phyloP scores from a whole-genome alignment of 306 rosid genomes.

The Castanea mollissima region DNA sequence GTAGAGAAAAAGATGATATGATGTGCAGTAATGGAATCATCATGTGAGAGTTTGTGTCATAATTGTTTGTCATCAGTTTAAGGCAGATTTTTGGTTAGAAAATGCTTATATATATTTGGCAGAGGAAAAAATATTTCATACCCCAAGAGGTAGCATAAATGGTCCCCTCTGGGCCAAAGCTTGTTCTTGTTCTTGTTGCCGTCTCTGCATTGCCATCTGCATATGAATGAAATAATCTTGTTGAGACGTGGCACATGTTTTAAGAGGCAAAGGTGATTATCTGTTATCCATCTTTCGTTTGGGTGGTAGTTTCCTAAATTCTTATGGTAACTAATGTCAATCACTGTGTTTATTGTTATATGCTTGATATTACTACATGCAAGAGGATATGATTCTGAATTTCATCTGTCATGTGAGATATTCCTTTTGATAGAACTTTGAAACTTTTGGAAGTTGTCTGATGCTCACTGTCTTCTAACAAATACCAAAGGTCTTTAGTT shows the following conservation, averaged over 20 bases:
- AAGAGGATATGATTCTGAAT: neutral
- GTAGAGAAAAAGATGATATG: too few species aligned
- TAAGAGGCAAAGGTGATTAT: constrained; percentile 56
- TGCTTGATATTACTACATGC: neutral
- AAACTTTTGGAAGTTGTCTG: neutral
- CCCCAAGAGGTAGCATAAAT: too few species aligned
- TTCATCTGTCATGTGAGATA: neutral
- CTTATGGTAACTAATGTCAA: neutral
- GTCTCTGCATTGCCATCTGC: constrained; percentile 25
- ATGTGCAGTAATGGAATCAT: too few species aligned
- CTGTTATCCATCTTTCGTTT: neutral
- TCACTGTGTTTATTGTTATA: too few species aligned
- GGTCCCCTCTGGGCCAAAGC: too few species aligned
- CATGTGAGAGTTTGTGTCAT: neutral
- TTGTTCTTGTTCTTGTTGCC: neutral
- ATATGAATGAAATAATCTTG: constrained; percentile 15
- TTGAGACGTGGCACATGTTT: constrained; percentile 32
- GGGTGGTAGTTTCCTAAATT: constrained; percentile 4
- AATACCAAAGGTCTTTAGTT: neutral
- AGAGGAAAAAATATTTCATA: too few species aligned
- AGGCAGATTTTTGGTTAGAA: neutral
- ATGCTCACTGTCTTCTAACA: neutral
- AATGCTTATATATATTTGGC: too few species aligned
- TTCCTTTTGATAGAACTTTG: neutral
- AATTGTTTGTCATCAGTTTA: neutral